Conservation (phyloP, 768 basidiomycete species). For the Tricholoma sp. region DNA sequence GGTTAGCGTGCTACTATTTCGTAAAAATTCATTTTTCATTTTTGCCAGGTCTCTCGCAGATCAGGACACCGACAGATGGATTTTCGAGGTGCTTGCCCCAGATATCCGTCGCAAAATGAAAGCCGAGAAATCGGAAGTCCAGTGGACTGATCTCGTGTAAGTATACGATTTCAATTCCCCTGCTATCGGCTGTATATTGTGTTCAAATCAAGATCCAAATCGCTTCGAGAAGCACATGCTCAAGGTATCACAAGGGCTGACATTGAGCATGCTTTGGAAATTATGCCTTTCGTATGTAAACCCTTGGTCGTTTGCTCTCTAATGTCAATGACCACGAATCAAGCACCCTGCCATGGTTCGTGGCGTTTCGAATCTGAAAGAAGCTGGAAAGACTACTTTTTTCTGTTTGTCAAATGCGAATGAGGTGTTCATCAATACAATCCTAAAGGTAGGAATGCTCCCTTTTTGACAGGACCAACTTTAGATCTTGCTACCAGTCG, state of each 20-base stretch:
- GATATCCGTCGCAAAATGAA: slow-evolving; percentile 83
- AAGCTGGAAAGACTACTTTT: slow-evolving; percentile 64
- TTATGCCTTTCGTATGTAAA: slow-evolving; percentile 78
- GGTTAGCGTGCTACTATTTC: slow-evolving; percentile 38
- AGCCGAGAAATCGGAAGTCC: slow-evolving; percentile 50
- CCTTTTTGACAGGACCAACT: not conserved
- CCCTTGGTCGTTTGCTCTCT: not conserved
- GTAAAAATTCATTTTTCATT: slow-evolving; percentile 2
- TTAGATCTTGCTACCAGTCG: slow-evolving; percentile 38
- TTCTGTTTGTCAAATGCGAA: slow-evolving; percentile 95
- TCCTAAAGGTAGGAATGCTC: slow-evolving; percentile 58
- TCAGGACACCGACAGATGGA: slow-evolving; percentile 94
- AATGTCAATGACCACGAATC: not conserved
- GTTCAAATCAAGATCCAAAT: slow-evolving; percentile 47
- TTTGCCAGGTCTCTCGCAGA: slow-evolving; percentile 76
- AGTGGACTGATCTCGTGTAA: slow-evolving; percentile 97
- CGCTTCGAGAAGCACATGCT: slow-evolving; percentile 64
- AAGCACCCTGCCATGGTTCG: slow-evolving; percentile 98
- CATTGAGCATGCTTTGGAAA: slow-evolving; percentile 71
- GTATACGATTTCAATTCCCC: slow-evolving; percentile 14
- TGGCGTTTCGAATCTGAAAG: slow-evolving; percentile 75
- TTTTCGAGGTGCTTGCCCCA: slow-evolving; percentile 83
- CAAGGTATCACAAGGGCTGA: slow-evolving; percentile 67
- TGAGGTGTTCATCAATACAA: slow-evolving; percentile 84
- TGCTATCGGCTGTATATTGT: not conserved